A percentile compares a stretch with the other conserved stretches of the same genome.
phyloP scores from a whole-genome alignment of 2,329 filamentous ascomycete species.

The Fusarium temperatum region DNA sequence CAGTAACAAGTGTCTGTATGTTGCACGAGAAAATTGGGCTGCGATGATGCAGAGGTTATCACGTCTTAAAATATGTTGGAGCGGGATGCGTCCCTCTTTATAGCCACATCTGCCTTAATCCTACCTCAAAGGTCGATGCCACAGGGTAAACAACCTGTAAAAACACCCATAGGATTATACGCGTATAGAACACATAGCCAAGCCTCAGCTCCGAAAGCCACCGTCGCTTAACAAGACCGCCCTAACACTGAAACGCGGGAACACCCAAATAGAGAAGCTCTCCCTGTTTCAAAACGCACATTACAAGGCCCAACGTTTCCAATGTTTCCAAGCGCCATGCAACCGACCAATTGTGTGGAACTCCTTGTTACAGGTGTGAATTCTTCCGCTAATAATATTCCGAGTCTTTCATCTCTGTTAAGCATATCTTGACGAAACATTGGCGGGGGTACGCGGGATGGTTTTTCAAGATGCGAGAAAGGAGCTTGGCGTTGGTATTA shows the following conservation, averaged over 20 bases:
- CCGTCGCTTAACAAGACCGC: not conserved
- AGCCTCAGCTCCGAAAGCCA: not conserved
- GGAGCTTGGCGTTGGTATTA: constrained; percentile 22
- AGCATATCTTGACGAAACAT: constrained; percentile 5
- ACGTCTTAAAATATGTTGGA: not conserved
- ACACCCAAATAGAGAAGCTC: constrained; percentile 7
- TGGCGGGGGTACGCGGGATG: not conserved
- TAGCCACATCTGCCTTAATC: no score
- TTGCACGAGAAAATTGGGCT: not conserved
- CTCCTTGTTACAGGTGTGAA: constrained; percentile 3
- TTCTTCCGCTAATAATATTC: constrained; percentile 14
- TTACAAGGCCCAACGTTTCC: constrained; percentile 2
- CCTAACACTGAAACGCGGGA: constrained; percentile 7
- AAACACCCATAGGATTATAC: not conserved
- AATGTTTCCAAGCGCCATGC: not conserved
- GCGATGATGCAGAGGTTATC: fast-evolving
- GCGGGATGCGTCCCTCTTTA: not conserved
- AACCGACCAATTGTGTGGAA: not conserved
- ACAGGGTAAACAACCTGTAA: not conserved
- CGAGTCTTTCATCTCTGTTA: not conserved
- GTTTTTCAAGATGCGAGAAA: no score
- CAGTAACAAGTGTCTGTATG: fast-evolving
- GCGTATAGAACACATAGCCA: not conserved
- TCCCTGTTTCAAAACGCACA: constrained; percentile 20
- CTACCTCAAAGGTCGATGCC: not conserved